Base-by-base conservation (phyloP, 192 early-diverging fungal genomes). In the Fimicolochytrium jonesii region DNA sequence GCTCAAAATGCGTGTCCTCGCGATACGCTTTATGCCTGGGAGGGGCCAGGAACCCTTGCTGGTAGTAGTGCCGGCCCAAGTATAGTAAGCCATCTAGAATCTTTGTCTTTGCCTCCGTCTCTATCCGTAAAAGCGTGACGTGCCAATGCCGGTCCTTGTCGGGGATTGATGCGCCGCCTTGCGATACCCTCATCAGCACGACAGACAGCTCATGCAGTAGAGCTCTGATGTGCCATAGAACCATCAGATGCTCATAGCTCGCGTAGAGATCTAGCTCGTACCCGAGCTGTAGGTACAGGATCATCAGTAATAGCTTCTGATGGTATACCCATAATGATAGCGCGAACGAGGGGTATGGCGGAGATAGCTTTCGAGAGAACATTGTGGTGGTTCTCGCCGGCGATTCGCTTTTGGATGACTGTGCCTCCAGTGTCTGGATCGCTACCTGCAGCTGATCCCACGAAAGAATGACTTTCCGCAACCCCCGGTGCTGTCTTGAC, bases 181-280 rank as follows among this genome's bases (percentile, higher is more conserved):
- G 15, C 18, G 15, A 28, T n/a, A 10, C 9, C 9, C 30, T 55
- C 42, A 32, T 15, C 53, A 13, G 4, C 23, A 53, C 20, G 47
- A 30, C 17, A 50, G 2, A 9, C 22, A 2, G 46, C n/a, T 32
- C 20, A 28, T 11, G 31, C 28, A 13, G 17, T 15, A 9, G 15
- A 15, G 7, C 46, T 37, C 31, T 15, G 37, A 68, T 18, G 20
- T 68, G 81, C 86, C 78, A 82, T 31, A 82, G 83, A 13, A 89
- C 74, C 81, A 83, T 85, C 4, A 73, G 43, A 46, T 75, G 78
- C 64, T 89, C 87, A 65, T 84, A 75, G 5, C 50, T 15, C n/a
- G 80, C 77, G 61, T 87, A 89, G 0, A 89, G 68, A 39, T 86
- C 87, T 0, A 87, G 56, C 46, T 89, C 87, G 68, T 85, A 87